phyloP scores from a whole-genome alignment of 2,329 filamentous ascomycete species.

The Cercospora citrullina region DNA sequence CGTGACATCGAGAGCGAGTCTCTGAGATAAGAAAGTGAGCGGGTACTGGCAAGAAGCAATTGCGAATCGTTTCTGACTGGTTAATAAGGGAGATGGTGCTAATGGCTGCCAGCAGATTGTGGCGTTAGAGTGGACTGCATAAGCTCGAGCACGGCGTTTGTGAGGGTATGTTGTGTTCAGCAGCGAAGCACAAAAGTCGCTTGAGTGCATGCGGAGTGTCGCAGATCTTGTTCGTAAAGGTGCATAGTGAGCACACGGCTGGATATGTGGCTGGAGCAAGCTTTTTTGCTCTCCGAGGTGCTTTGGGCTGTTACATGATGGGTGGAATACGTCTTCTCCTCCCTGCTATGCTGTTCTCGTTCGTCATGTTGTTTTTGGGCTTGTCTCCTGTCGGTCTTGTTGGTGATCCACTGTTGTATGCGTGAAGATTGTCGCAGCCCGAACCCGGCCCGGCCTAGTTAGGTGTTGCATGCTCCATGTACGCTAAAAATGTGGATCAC shows the following conservation, averaged over 20 bases:
- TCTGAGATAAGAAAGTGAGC: constrained; percentile 15
- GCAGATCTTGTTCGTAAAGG: constrained; percentile 3
- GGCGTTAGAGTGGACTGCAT: constrained; percentile 7
- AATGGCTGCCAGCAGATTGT: constrained; percentile 14
- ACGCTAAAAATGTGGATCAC: not conserved
- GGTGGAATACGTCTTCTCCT: not conserved
- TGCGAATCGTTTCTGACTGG: constrained; percentile 1
- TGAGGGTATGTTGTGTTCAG: not conserved
- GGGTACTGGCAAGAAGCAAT: not conserved
- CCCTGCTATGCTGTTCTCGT: not conserved
- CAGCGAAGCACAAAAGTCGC: not conserved
- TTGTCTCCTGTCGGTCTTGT: not conserved
- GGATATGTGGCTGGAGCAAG: constrained; percentile 1
- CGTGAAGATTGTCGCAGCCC: not conserved
- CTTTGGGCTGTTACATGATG: not conserved
- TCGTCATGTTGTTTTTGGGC: not conserved
- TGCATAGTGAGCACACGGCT: not conserved
- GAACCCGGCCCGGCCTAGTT: not conserved
- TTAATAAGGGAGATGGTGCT: constrained; percentile 5
- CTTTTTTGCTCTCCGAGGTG: constrained; percentile 2
- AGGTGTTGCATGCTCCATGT: not conserved
- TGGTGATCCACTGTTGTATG: not conserved
- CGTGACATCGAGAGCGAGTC: constrained; percentile 10
- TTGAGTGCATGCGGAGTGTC: constrained; percentile 3
- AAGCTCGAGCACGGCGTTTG: constrained; percentile 1